Evolutionary conservation across 1,284 basidiomycete species (phyloP), one percentile per base, ranked within the genome.

Genomic region (Ganoderma boninense): DNA sequence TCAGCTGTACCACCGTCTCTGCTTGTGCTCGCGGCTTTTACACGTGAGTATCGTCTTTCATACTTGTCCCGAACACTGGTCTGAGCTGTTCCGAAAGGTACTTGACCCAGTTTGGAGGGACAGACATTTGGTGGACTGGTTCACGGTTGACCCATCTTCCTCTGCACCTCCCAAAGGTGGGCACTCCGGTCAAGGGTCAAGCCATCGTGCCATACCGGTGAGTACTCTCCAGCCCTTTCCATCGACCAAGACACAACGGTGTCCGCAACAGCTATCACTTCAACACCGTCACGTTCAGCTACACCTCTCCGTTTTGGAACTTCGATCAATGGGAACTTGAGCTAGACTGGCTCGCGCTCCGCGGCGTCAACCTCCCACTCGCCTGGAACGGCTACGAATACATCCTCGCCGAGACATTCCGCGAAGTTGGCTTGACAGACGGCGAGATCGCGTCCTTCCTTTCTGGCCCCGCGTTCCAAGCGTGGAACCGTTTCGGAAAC

Each of bases 401-500:
- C 69, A 77, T 79, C 67, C 79, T 83, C 40, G 71, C 80, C 14
- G 75, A 84, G 62, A 78, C 84, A 11, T 82, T 83, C 78, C 80
- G 77, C 40, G 83, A 84, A 59, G 77, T 76, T 18, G 84, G 85
- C 6, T 76, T 84, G 61, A 73, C 70, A 13, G 81, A 85, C 40
- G 66, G 74, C 1, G 83, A 82, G 14, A 84, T 85, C 43, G 49
- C 72, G 11, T 65, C 60, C 0, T 86, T 83, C 71, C 76, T 83
- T 35, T 82, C 84, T 0, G 82, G 83, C 0, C 83, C 84, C 23
- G 79, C 85, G 0, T 85, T 86, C 75, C 81, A 81, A 65, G 79
- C 83, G 0, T 85, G 84, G 83, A 83, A 83, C 68, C 80, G 84
- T n/a, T 83, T 84, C 65, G 83, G 83, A 1, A 85, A 85, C 70